Conservation (phyloP, 2,329 filamentous ascomycete species). For the Talaromyces sp. region DNA sequence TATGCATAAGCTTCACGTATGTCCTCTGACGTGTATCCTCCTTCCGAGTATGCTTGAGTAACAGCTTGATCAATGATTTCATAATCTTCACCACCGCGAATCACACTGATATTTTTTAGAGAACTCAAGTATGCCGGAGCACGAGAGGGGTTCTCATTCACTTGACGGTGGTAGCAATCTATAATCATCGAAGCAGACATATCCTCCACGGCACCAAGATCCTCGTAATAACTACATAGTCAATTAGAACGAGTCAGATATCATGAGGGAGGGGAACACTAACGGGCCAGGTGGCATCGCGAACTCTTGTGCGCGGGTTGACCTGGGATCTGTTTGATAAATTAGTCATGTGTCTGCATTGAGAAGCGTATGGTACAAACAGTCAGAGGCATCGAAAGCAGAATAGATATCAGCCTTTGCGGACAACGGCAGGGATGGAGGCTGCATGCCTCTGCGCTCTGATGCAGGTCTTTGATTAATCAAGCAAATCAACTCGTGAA, state of each 20-base stretch:
- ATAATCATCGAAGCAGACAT: slow-evolving; percentile 64
- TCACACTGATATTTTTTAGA: slow-evolving; percentile 61
- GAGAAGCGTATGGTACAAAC: slow-evolving; percentile 24
- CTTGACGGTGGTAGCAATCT: slow-evolving; percentile 66
- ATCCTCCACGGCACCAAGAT: slow-evolving; percentile 63
- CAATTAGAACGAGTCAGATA: neutral
- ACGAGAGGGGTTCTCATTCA: slow-evolving; percentile 56
- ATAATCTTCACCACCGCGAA: slow-evolving; percentile 52
- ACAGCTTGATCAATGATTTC: slow-evolving; percentile 62
- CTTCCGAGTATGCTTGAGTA: slow-evolving; percentile 60
- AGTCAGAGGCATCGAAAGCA: slow-evolving; percentile 38
- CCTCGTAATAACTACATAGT: slow-evolving; percentile 56
- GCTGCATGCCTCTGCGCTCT: slow-evolving; percentile 40
- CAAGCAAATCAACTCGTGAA: slow-evolving; percentile 59
- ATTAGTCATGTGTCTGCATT: slow-evolving; percentile 15
- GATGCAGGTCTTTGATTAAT: slow-evolving; percentile 49
- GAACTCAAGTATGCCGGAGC: slow-evolving; percentile 67
- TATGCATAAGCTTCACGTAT: slow-evolving; percentile 61
- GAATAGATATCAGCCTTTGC: slow-evolving; percentile 44
- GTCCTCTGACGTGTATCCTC: slow-evolving; percentile 60
- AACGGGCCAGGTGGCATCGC: slow-evolving; percentile 37
- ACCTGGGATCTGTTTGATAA: slow-evolving; percentile 30
- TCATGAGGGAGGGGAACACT: slow-evolving; percentile 16
- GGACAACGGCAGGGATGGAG: slow-evolving; percentile 36
- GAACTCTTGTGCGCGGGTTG: slow-evolving; percentile 32